Percentiles rank a stretch among this genome's conserved stretches.
Evolutionary conservation across 305 asterid genomes (phyloP).

Genomic region (Fraxinus greggii): DNA sequence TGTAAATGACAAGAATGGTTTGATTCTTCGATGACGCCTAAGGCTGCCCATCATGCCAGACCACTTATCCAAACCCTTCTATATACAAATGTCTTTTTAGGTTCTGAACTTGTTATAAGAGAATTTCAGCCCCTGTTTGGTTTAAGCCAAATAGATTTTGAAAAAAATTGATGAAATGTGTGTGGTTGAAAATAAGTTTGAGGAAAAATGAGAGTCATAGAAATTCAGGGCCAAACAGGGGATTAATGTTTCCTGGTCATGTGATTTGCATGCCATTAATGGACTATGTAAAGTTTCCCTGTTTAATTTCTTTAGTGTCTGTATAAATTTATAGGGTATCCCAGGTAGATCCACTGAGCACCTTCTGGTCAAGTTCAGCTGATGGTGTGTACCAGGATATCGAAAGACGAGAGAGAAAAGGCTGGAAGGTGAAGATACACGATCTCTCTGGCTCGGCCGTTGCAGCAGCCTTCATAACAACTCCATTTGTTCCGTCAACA

Average conservation of each 20-base stretch:
- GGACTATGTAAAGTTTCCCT: background rate
- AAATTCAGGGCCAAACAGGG: background rate
- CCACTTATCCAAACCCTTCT: background rate
- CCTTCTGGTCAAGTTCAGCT: constrained; percentile 51
- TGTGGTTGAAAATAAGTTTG: background rate
- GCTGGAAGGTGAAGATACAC: constrained; percentile 91
- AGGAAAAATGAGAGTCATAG: background rate
- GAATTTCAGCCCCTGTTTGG: background rate
- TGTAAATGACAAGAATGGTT: background rate
- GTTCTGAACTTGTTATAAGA: background rate
- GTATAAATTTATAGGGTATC: constrained; percentile 49
- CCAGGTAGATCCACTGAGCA: constrained; percentile 65
- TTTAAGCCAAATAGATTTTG: background rate
- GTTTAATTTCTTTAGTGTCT: background rate
- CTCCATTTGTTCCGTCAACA: constrained; percentile 85
- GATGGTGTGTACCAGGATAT: constrained; percentile 60
- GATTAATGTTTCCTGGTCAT: background rate
- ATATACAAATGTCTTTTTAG: background rate
- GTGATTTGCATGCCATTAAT: background rate
- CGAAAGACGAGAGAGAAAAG: constrained; percentile 79
- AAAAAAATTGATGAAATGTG: background rate
- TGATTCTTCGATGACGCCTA: background rate
- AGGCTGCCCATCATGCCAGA: background rate
- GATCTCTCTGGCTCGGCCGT: constrained; percentile 93
- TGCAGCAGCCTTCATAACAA: constrained; percentile 88